Conservation (phyloP, 495 filamentous ascomycete species). For the Lindgomyces ingoldianus region DNA sequence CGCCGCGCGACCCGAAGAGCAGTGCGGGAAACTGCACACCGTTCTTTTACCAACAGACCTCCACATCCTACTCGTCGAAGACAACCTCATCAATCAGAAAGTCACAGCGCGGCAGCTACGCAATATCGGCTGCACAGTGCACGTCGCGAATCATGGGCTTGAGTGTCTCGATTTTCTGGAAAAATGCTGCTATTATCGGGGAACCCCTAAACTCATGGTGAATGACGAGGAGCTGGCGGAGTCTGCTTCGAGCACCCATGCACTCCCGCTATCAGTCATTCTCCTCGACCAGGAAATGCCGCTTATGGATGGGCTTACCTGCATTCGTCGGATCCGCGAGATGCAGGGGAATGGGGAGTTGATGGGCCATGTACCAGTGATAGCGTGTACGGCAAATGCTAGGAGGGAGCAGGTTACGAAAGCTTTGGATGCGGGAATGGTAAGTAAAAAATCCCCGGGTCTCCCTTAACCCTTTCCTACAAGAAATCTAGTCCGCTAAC, state of each 20-base stretch:
- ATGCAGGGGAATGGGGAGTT: constrained; percentile 13
- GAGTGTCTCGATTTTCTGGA: constrained; percentile 40
- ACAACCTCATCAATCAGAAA: constrained; percentile 45
- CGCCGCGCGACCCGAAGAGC: neutral
- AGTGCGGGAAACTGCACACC: neutral
- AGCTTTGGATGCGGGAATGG: constrained; percentile 18
- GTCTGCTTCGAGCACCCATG: neutral
- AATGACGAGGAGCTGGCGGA: neutral
- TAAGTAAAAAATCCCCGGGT: too few species aligned
- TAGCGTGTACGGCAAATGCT: constrained; percentile 29
- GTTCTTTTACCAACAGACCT: constrained; percentile 2
- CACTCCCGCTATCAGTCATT: constrained; percentile 18
- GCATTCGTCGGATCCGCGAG: constrained; percentile 20
- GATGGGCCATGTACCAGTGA: constrained; percentile 20
- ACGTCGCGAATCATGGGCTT: constrained; percentile 41
- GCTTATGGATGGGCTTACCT: constrained; percentile 30
- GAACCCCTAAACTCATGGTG: neutral
- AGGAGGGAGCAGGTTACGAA: constrained; percentile 28
- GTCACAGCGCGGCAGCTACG: constrained; percentile 38
- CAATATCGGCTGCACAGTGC: constrained; percentile 34
- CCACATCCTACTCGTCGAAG: constrained; percentile 39
- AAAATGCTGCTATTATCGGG: neutral
- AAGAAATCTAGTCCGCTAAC: too few species aligned
- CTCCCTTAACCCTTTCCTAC: too few species aligned
- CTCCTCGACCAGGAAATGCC: constrained; percentile 31